Base-by-base conservation (phyloP, 192 early-diverging fungal species). In the Rhizoclosmatium sp. region DNA sequence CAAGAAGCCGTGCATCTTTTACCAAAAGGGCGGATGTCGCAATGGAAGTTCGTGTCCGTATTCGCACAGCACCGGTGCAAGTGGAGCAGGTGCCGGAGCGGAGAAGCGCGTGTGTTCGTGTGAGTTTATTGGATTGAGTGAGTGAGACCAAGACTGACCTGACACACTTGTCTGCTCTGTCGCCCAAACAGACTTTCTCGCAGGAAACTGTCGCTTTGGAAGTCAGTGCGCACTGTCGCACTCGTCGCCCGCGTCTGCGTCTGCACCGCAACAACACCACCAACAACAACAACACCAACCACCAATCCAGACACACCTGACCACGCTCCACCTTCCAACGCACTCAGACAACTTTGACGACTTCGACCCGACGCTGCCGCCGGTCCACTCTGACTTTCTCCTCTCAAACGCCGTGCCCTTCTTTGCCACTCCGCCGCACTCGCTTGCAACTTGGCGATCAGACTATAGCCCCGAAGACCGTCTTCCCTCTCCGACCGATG, bases 201-300 rank as follows among this genome's bases (percentile, higher is more conserved):
- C 69, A 59, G 78, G 78, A 7, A 79, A 54, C 48, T 79, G 78
- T 44, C 69, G 78, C 40, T 79, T 69, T 75, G 78, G 78, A 5
- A 41, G 21, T 58, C 16, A 7, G 4, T 79, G 78, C 62, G 69
- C 66, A 7, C 59, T 78, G 68, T 9, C 58, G 45, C 78, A 79
- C 47, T 23, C 78, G 19, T 62, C 59, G 58, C 39, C 14, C 45
- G n/a, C 31, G 10, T 19, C 59, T 40, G 72, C 42, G 16, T 19
- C 69, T 19, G 39, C 48, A 4, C 69, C 48, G 39, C 69, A 10
- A 31, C 49, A 10, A 0, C 41, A 42, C 19, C n/a, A 9, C 69
- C 49, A 31, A 0, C 64, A 65, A 31, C 40, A 41, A 0, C 31
- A n/a, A 65, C 40, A 41, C 0, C 64, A 31, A 41, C 40, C 10